Conservation (phyloP, 2,329 filamentous ascomycete genomes). For the Cladophialophora chaetospira region DNA sequence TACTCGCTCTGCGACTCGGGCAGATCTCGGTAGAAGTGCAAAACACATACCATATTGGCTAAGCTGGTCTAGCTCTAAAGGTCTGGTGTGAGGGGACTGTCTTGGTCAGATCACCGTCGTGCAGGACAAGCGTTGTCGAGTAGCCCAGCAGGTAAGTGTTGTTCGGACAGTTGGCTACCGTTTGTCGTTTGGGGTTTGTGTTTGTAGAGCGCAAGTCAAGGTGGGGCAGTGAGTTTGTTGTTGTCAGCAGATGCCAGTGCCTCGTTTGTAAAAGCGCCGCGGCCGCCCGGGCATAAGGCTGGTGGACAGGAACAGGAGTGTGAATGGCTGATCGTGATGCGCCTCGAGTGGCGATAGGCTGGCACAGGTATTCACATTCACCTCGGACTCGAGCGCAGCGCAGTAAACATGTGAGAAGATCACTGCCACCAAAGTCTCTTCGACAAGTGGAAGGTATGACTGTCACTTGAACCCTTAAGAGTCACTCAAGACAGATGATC, state of each 20-base stretch:
- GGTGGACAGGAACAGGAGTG: constrained; percentile 10
- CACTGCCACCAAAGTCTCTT: too few relatives aligned
- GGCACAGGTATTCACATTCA: too few relatives aligned
- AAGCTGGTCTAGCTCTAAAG: neutral
- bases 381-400: neutral
- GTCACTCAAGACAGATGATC: too few relatives aligned
- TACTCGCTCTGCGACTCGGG: neutral
- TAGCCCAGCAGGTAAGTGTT: neutral
- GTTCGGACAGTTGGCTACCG: neutral
- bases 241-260: constrained; percentile 12
- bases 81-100: too few relatives aligned
- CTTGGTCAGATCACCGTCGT: too few relatives aligned
- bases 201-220: neutral
- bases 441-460: too few relatives aligned
- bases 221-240: constrained; percentile 13
- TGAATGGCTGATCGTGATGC: constrained; percentile 4
- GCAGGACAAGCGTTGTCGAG: neutral
- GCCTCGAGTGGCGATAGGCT: constrained; percentile 1
- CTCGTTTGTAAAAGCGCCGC: neutral
- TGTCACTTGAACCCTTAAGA: too few relatives aligned
- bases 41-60: constrained; percentile 18
- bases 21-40: neutral
- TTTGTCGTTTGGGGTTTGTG: neutral
- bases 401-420: neutral
- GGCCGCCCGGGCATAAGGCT: neutral